Percentiles rank a stretch among this genome's conserved stretches.
These are phyloP conservation scores for Aspergillus oerlinghausenensis DNA, from an alignment of 2,329 filamentous ascomycete genomes.

Conservation along the genomic window DNA sequence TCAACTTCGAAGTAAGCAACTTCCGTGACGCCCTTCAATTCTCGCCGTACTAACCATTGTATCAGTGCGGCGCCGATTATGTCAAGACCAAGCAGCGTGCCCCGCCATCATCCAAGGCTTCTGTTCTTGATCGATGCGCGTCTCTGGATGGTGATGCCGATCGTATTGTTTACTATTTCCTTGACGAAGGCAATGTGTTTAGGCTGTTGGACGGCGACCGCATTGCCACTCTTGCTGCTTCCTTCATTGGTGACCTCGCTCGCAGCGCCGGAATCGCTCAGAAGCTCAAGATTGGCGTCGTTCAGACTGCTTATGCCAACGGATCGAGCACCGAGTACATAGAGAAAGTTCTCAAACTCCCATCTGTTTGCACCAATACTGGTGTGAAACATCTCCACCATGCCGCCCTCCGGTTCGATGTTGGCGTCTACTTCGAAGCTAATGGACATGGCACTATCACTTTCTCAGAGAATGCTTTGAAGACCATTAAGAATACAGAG, in stretches of 20 bases:
- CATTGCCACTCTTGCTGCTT: slow-evolving; percentile 89
- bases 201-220: slow-evolving; percentile 93
- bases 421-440: slow-evolving; percentile 97
- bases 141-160: slow-evolving; percentile 95
- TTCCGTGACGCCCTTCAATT: background rate
- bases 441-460: slow-evolving; percentile 97
- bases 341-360: slow-evolving; percentile 78
- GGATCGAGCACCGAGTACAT: slow-evolving; percentile 92
- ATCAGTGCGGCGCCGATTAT: slow-evolving; percentile 85
- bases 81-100: slow-evolving; percentile 96
- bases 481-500: slow-evolving; percentile 70
- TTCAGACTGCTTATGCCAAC: slow-evolving; percentile 97
- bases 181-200: slow-evolving; percentile 76
- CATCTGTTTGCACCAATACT: slow-evolving; percentile 87
- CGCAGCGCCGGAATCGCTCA: slow-evolving; percentile 72
- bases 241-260: slow-evolving; percentile 86
- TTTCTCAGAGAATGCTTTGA: slow-evolving; percentile 80
- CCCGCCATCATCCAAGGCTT: slow-evolving; percentile 74
- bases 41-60: slow-evolving; percentile 12
- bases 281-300: slow-evolving; percentile 83
- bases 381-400: slow-evolving; percentile 98
- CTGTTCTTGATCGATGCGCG: slow-evolving; percentile 72
- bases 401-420: slow-evolving; percentile 88
- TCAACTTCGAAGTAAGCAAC: slow-evolving; percentile 74
- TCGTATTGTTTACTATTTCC: slow-evolving; percentile 91